Percentiles rank a stretch among this genome's conserved stretches.
These are phyloP conservation scores for Clarireedia hainanense DNA, from an alignment of 2,329 filamentous ascomycete genomes.

Conservation along the genomic window DNA sequence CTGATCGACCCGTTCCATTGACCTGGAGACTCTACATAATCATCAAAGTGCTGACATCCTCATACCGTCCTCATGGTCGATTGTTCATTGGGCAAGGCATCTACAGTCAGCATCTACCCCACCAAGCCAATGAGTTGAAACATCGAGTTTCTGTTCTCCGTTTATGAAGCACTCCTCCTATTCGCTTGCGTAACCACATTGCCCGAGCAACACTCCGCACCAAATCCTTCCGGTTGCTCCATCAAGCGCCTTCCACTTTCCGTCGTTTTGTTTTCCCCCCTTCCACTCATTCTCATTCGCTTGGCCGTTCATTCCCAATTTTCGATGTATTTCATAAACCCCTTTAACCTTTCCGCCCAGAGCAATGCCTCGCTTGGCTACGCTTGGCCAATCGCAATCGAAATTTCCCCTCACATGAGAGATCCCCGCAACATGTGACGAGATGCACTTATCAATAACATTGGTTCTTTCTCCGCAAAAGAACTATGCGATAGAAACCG, in stretches of 20 bases:
- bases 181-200: neutral
- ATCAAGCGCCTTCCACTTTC: neutral
- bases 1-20: too few relatives aligned
- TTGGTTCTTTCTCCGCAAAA: neutral
- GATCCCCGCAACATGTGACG: neutral
- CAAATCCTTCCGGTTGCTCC: neutral
- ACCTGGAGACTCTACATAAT: too few relatives aligned
- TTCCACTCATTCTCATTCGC: neutral
- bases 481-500: neutral
- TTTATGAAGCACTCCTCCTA: too few relatives aligned
- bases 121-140: too few relatives aligned
- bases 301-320: neutral
- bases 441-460: neutral
- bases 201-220: neutral
- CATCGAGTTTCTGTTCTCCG: too few relatives aligned
- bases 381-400: neutral
- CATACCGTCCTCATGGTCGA: too few relatives aligned
- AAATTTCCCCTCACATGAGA: neutral
- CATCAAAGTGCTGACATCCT: too few relatives aligned
- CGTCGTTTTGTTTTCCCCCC: neutral
- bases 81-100: too few relatives aligned
- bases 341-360: neutral
- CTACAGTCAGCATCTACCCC: too few relatives aligned
- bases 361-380: neutral
- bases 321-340: neutral